phyloP scores from a whole-genome alignment of 495 filamentous ascomycete species.

The Hamigera avellanea region DNA sequence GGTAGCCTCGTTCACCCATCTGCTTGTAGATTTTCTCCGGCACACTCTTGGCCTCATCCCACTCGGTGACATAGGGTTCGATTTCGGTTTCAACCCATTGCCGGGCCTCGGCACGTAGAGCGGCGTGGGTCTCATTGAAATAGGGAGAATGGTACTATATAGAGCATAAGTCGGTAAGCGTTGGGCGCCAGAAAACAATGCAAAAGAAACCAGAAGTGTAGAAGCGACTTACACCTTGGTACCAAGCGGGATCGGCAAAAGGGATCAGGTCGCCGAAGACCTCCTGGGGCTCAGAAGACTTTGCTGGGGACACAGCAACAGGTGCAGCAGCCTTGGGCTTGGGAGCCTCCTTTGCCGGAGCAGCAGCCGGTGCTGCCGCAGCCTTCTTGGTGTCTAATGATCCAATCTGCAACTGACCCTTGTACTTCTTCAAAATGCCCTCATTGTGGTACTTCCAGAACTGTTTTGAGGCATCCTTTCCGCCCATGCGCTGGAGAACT shows the following conservation, averaged over 20 bases:
- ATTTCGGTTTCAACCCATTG: slow-evolving; percentile 85
- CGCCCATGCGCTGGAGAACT: slow-evolving; percentile 84
- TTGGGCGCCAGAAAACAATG: not conserved
- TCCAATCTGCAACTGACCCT: slow-evolving; percentile 74
- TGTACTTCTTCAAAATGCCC: slow-evolving; percentile 91
- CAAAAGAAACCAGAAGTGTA: not conserved
- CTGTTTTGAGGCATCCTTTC: slow-evolving; percentile 94
- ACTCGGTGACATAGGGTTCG: slow-evolving; percentile 86
- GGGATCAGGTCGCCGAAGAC: slow-evolving; percentile 79
- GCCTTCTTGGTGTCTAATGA: slow-evolving; percentile 79
- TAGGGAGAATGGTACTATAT: slow-evolving; percentile 85
- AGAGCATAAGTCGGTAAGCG: not conserved
- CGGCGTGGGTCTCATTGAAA: slow-evolving; percentile 86
- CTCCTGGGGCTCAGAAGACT: slow-evolving; percentile 57
- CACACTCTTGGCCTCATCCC: slow-evolving; percentile 90
- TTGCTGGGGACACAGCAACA: slow-evolving; percentile 34
- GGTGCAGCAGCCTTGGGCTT: slow-evolving; percentile 41
- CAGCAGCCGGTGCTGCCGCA: slow-evolving; percentile 38
- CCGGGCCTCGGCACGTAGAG: slow-evolving; percentile 78
- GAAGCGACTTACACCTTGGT: slow-evolving; percentile 67
- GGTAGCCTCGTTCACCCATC: slow-evolving; percentile 86
- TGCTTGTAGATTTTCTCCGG: slow-evolving; percentile 84
- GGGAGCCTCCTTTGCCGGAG: slow-evolving; percentile 40
- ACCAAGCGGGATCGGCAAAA: slow-evolving; percentile 89
- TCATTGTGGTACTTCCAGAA: slow-evolving; percentile 99